These are phyloP conservation scores for Naumovozyma dairenensis DNA, from an alignment of 805 yeast species.

Conservation along the genomic window DNA sequence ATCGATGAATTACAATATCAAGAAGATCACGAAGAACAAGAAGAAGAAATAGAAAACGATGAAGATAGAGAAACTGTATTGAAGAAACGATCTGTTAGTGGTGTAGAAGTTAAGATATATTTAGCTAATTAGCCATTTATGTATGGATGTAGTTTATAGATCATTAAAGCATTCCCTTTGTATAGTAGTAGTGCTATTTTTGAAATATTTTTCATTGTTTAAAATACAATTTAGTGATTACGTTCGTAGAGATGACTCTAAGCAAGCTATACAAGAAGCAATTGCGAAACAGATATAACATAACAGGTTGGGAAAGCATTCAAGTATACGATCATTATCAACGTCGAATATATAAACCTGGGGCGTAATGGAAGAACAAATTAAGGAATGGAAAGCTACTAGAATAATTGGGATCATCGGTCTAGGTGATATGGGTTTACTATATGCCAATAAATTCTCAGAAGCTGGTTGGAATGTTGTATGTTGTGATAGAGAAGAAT, in stretches of 20 bases:
- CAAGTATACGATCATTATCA: too few species aligned
- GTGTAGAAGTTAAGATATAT: conserved; percentile 35
- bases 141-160: too few species aligned
- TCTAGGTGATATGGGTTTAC: conserved; percentile 90
- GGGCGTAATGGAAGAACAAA: conserved; percentile 10
- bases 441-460: conserved; percentile 72
- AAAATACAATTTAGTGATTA: too few species aligned
- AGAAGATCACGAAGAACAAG: conserved; percentile 24
- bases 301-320: too few species aligned
- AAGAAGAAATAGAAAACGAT: conserved; percentile 21
- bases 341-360: too few species aligned
- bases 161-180: too few species aligned
- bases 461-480: conserved; percentile 82
- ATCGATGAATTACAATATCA: conserved; percentile 50
- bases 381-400: conserved; percentile 30
- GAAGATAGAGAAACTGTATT: conserved; percentile 27
- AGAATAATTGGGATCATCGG: conserved; percentile 86
- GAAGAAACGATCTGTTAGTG: conserved; percentile 33
- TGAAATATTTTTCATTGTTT: too few species aligned
- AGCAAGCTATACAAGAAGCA: too few species aligned
- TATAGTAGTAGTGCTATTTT: too few species aligned
- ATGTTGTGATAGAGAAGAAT: conserved; percentile 76
- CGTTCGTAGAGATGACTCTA: too few species aligned
- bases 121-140: conserved; percentile 6
- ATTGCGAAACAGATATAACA: too few species aligned